Percentiles rank a stretch among this genome's conserved stretches.
These are phyloP conservation scores for Coemansia sp. DNA, from an alignment of 192 early-diverging fungal genomes.

Conservation along the genomic window DNA sequence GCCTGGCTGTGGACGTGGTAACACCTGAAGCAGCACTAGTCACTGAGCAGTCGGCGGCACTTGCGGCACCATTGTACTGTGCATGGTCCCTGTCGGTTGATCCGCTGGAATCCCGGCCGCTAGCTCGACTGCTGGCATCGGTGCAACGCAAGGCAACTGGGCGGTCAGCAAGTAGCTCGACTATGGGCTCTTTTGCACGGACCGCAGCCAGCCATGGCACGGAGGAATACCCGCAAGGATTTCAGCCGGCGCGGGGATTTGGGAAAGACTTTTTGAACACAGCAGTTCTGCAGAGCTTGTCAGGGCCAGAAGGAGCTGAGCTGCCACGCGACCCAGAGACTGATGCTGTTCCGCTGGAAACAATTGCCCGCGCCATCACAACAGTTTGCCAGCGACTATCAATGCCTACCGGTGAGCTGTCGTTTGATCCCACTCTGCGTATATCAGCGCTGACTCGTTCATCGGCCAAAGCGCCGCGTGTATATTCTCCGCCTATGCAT, in stretches of 20 bases:
- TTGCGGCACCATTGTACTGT: conserved; percentile 37
- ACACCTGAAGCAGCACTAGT: conserved; percentile 32
- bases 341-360: conserved; percentile 8
- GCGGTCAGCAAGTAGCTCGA: background rate
- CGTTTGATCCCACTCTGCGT: conserved; percentile 33
- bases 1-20: conserved; percentile 30
- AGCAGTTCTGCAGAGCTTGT: conserved; percentile 28
- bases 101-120: conserved; percentile 34
- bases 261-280: conserved; percentile 50
- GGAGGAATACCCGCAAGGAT: background rate
- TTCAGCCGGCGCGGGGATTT: conserved; percentile 32
- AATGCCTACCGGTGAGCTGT: conserved; percentile 33
- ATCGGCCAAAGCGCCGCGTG: conserved; percentile 6
- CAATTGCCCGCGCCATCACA: conserved; percentile 20
- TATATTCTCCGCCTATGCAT: conserved; percentile 3
- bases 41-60: conserved; percentile 21
- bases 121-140: conserved; percentile 15
- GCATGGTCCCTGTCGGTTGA: conserved; percentile 47
- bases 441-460: conserved; percentile 37
- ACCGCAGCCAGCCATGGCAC: background rate
- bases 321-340: conserved; percentile 24
- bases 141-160: conserved; percentile 8
- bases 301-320: conserved; percentile 9
- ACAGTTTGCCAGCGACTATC: conserved; percentile 23
- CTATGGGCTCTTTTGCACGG: conserved; percentile 2